phyloP scores from a whole-genome alignment of 2,329 filamentous ascomycete genomes.

The Nakataea oryzae region DNA sequence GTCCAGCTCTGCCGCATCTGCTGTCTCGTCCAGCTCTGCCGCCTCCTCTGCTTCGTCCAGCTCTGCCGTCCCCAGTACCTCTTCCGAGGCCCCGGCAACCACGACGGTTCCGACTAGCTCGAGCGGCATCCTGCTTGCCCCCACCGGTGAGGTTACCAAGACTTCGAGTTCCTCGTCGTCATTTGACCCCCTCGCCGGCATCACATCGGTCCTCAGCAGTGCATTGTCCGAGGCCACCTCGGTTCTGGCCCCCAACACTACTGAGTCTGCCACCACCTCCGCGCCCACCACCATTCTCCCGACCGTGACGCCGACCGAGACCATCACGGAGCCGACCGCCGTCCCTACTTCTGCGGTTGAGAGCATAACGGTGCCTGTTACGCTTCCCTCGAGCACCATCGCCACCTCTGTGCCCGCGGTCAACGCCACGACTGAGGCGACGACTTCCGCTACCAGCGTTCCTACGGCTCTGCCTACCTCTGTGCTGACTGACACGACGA shows the following conservation, averaged over 20 bases:
- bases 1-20: neutral
- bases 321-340: neutral
- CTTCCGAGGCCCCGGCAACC: neutral
- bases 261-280: conserved; percentile 6
- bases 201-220: conserved; percentile 11
- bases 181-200: neutral
- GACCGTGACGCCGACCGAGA: neutral
- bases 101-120: conserved; percentile 5
- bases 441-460: neutral
- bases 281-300: conserved; percentile 4
- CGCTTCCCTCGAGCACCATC: neutral
- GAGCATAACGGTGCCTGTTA: neutral
- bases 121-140: conserved; percentile 16
- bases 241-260: conserved; percentile 7
- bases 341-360: neutral
- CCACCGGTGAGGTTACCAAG: conserved; percentile 19
- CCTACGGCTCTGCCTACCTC: too few species aligned
- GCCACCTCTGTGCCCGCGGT: neutral
- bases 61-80: too few species aligned
- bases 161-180: conserved; percentile 1
- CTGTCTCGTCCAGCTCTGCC: too few species aligned
- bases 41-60: neutral
- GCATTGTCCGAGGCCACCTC: conserved; percentile 9
- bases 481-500: neutral
- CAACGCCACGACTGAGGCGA: neutral